phyloP scores from a whole-genome alignment of 257 asterid genomes.

The Cinchona pubescens region DNA sequence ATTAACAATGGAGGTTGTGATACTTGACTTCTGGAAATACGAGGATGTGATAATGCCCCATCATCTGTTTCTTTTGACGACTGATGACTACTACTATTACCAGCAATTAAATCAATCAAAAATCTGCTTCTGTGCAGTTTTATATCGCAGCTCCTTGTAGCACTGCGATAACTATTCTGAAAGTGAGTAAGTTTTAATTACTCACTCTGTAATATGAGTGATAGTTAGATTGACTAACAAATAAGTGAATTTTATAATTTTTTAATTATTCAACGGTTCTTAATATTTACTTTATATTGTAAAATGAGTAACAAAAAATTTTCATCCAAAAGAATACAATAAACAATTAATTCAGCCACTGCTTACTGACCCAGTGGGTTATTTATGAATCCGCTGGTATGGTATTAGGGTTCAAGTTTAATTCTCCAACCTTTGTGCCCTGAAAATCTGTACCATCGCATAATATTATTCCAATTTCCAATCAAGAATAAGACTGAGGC shows the following conservation, averaged over 20 bases:
- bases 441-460: background rate
- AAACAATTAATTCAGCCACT: background rate
- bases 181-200: too few species aligned
- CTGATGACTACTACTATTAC: too few species aligned
- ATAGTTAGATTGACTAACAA: too few species aligned
- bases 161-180: background rate
- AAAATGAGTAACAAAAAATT: too few species aligned
- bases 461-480: background rate
- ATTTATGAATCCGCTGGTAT: background rate
- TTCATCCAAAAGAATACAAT: background rate
- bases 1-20: background rate
- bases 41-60: slow-evolving; percentile 15
- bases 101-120: slow-evolving; percentile 1
- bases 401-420: background rate
- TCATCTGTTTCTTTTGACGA: background rate
- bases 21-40: slow-evolving; percentile 16
- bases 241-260: too few species aligned
- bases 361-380: background rate
- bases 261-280: too few species aligned
- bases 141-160: background rate
- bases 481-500: background rate
- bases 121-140: background rate
- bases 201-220: too few species aligned
- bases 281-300: too few species aligned
- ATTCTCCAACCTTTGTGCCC: background rate